These are phyloP conservation scores for Diutina scorzettiae DNA, from an alignment of 1,139 yeast genomes.

Conservation along the genomic window DNA sequence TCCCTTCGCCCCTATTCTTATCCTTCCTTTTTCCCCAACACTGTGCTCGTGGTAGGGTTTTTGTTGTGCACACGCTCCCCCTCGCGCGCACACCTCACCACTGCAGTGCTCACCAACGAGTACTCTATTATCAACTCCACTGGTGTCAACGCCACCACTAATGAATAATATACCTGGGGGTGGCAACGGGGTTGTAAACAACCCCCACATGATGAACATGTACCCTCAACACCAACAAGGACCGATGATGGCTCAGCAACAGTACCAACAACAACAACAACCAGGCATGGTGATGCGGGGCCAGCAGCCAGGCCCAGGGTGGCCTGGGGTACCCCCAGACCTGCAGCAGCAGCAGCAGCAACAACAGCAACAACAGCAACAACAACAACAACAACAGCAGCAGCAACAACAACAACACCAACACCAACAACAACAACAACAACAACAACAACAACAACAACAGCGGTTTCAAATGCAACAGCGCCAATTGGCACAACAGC, in stretches of 20 bases:
- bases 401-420: neutral
- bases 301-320: slow-evolving; percentile 6
- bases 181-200: slow-evolving; percentile 6
- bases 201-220: slow-evolving; percentile 5
- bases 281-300: slow-evolving; percentile 6
- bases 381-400: neutral
- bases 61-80: too few species aligned
- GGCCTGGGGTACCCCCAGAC: slow-evolving; percentile 17
- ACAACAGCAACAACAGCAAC: too few species aligned
- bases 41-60: too few species aligned
- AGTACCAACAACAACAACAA: slow-evolving; percentile 7
- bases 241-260: slow-evolving; percentile 9
- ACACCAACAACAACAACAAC: neutral
- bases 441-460: slow-evolving; percentile 3
- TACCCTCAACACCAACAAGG: slow-evolving; percentile 6
- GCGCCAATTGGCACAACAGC: slow-evolving; percentile 8
- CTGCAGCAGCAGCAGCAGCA: slow-evolving; percentile 5
- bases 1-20: too few species aligned
- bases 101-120: too few species aligned
- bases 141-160: too few species aligned
- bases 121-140: too few species aligned
- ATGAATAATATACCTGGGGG: slow-evolving; percentile 4
- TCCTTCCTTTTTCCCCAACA: too few species aligned
- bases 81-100: too few species aligned
- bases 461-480: slow-evolving; percentile 4